phyloP scores from a whole-genome alignment of 305 asterid species.

The Fraxinus xanthoxyloides region DNA sequence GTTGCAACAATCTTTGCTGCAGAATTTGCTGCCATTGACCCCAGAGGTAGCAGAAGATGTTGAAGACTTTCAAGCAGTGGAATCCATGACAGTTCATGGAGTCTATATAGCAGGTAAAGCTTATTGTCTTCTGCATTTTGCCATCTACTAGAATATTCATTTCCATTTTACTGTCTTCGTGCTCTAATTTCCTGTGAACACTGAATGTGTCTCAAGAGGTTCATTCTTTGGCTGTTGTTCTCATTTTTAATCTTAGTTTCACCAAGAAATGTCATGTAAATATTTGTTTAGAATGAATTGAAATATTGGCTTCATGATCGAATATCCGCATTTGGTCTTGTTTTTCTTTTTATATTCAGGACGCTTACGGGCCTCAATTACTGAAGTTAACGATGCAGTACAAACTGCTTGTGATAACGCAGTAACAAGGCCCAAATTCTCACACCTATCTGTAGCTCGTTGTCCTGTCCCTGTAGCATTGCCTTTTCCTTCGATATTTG shows the following conservation, averaged over 20 bases:
- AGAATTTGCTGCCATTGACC: conserved; percentile 60
- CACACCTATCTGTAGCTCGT: conserved; percentile 63
- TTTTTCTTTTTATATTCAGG: conserved; percentile 39
- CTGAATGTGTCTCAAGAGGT: conserved; percentile 1
- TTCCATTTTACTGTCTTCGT: not conserved
- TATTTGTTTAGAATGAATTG: not conserved
- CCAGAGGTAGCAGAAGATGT: conserved; percentile 59
- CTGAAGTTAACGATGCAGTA: conserved; percentile 66
- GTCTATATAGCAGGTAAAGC: conserved; percentile 64
- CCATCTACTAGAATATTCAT: not conserved
- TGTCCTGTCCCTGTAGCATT: conserved; percentile 88
- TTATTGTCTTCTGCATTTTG: conserved; percentile 9
- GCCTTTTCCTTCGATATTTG: conserved; percentile 84
- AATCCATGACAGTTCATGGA: conserved; percentile 70
- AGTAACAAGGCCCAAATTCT: conserved; percentile 55
- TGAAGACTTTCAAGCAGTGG: conserved; percentile 76
- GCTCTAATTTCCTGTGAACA: conserved; percentile 1
- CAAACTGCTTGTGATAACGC: conserved; percentile 50
- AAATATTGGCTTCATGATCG: not conserved
- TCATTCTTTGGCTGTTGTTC: not conserved
- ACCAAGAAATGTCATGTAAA: not conserved
- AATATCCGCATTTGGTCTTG: not conserved
- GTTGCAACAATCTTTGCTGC: conserved; percentile 42
- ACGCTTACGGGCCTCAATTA: conserved; percentile 50
- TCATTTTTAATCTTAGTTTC: not conserved